Base-by-base conservation (phyloP, 1,284 basidiomycete species). In the Earliella scabrosa region DNA sequence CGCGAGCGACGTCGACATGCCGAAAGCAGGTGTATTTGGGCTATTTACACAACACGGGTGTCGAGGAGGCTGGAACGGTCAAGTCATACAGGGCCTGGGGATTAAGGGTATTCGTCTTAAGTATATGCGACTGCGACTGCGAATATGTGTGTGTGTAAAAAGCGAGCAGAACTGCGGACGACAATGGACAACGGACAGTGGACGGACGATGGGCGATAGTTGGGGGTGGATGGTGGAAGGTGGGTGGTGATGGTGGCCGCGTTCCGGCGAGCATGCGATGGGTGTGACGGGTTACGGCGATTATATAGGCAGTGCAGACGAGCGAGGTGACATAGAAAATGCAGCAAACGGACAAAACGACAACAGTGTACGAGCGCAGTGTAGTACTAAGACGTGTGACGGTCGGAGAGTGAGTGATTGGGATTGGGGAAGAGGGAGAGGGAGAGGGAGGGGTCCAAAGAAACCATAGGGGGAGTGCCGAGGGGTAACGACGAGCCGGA, bases 271-370 rank as follows among this genome's bases (percentile, higher is more conserved):
- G 60, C 60, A 62, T 62, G 54, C 54, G 52, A 52, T 38, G 46
- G 51, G 29, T 50, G 49, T 51, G 38, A 40, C 50, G 43, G n/a
- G 52, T 58, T 58, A 59, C 43, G 54, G 54, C 51, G 59, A 61
- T 62, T 60, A 66, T 63, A 63, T 61, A 63, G 59, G 53, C 55
- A 45, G 50, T 54, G 58, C 59, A 47, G 51, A 59, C 56, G 50
- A 60, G 58, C 56, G 56, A 60, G 54, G 55, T 64, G 63, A 63
- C 60, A 61, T 63, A 63, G 63, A 60, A 63, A 63, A 60, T 63
- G 61, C 60, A 60, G 59, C 60, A 63, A 63, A 61, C 54, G 58
- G 52, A 63, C 63, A 64, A 59, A 66, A 64, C 65, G 65, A 66
- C 63, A 61, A 66, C 63, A 61, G 60, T 52, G 52, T 49, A 63